Conservation (phyloP, 148 eudicot genomes). For the Vaccinium darrowii region DNA sequence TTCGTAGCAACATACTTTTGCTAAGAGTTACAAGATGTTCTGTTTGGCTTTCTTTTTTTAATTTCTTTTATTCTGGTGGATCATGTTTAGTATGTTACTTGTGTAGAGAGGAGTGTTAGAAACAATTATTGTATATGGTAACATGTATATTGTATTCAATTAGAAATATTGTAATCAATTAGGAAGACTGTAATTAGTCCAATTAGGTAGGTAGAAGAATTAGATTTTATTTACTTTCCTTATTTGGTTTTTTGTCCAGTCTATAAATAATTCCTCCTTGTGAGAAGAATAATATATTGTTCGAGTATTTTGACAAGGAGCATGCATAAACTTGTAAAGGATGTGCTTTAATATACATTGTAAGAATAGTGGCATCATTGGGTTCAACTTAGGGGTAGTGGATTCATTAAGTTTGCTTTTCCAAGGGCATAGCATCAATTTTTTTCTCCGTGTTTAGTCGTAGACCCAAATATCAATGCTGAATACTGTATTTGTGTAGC, state of each 20-base stretch:
- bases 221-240: too few species aligned
- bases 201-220: too few species aligned
- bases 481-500: neutral
- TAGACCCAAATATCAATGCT: neutral
- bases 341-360: neutral
- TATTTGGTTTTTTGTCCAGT: too few species aligned
- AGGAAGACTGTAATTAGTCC: too few species aligned
- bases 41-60: too few species aligned
- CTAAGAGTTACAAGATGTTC: neutral
- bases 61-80: neutral
- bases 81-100: neutral
- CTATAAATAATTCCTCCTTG: too few species aligned
- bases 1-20: neutral
- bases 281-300: too few species aligned
- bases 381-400: neutral
- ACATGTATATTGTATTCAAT: too few species aligned
- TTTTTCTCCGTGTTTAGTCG: neutral
- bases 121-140: too few species aligned
- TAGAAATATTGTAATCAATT: too few species aligned
- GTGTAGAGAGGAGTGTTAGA: neutral
- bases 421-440: neutral
- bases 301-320: too few species aligned
- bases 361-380: neutral
- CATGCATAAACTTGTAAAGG: constrained; percentile 7
- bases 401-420: neutral